Percentiles rank a stretch among this genome's conserved stretches.
Evolutionary conservation across 2,329 filamentous ascomycete species (phyloP).

Genomic region (Epichloe sp.): DNA sequence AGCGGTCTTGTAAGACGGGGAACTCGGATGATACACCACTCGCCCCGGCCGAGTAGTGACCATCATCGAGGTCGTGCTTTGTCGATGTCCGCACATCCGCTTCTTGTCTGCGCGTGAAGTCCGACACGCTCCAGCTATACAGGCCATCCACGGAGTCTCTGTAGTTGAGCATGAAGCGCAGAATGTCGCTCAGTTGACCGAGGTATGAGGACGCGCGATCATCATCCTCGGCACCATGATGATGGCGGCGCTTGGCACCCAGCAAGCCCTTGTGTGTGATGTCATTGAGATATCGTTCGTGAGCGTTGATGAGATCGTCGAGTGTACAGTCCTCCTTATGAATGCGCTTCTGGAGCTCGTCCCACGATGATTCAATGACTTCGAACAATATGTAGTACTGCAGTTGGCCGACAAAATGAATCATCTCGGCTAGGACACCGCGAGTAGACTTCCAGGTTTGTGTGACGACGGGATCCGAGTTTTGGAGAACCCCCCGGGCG

Average conservation of each 20-base stretch:
- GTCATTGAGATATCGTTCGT: constrained; percentile 78
- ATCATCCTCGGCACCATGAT: constrained; percentile 40
- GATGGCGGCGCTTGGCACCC: constrained; percentile 46
- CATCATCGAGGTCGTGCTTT: constrained; percentile 18
- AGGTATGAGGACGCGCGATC: constrained; percentile 73
- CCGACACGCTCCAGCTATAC: constrained; percentile 88
- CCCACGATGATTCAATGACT: constrained; percentile 95
- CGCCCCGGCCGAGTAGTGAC: constrained; percentile 13
- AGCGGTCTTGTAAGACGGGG: constrained; percentile 58
- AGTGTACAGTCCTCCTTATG: constrained; percentile 78
- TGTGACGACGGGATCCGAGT: constrained; percentile 52
- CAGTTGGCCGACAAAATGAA: constrained; percentile 91
- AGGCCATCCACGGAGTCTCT: constrained; percentile 87
- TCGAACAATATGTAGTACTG: constrained; percentile 99
- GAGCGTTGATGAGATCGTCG: constrained; percentile 87
- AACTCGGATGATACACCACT: constrained; percentile 54
- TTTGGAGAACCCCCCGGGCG: constrained; percentile 81
- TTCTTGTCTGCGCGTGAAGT: constrained; percentile 87
- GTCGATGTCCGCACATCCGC: constrained; percentile 61
- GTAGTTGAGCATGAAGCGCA: constrained; percentile 88
- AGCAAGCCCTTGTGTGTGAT: constrained; percentile 95
- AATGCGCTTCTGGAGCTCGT: constrained; percentile 71
- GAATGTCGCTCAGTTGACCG: constrained; percentile 77
- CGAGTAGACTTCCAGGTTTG: constrained; percentile 83
- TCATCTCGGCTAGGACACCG: constrained; percentile 89